Conservation (phyloP, 768 basidiomycete genomes). For the Dioszegia crocea region DNA sequence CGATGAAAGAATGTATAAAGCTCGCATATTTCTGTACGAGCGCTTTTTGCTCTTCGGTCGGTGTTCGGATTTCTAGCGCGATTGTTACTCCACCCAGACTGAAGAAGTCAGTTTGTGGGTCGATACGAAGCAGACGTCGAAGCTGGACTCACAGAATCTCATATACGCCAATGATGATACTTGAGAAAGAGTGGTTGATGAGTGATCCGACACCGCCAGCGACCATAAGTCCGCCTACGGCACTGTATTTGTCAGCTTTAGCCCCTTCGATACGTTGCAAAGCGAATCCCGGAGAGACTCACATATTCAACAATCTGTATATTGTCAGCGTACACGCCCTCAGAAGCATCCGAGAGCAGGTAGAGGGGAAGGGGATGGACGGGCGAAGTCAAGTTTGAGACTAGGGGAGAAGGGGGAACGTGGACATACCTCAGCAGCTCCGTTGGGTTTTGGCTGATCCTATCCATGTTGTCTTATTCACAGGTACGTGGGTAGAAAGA, state of each 20-base stretch:
- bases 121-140: neutral
- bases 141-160: conserved; percentile 40
- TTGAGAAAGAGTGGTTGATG: conserved; percentile 47
- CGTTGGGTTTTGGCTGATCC: conserved; percentile 43
- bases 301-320: conserved; percentile 34
- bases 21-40: conserved; percentile 48
- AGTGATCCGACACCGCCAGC: conserved; percentile 45
- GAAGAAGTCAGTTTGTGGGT: neutral
- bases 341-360: no score
- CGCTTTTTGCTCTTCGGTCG: conserved; percentile 46
- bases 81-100: conserved; percentile 44
- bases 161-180: conserved; percentile 50
- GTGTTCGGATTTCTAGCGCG: conserved; percentile 44
- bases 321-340: conserved; percentile 7
- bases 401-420: neutral
- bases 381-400: neutral
- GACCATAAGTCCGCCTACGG: conserved; percentile 43
- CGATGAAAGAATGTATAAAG: conserved; percentile 49
- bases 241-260: conserved; percentile 17
- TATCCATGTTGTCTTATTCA: conserved; percentile 43
- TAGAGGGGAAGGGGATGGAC: no score
- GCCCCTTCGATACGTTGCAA: neutral
- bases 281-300: no score
- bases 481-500: no score
- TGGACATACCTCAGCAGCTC: conserved; percentile 39